Evolutionary conservation across 805 yeast genomes (phyloP).

Genomic region (Starmera dryadoides): DNA sequence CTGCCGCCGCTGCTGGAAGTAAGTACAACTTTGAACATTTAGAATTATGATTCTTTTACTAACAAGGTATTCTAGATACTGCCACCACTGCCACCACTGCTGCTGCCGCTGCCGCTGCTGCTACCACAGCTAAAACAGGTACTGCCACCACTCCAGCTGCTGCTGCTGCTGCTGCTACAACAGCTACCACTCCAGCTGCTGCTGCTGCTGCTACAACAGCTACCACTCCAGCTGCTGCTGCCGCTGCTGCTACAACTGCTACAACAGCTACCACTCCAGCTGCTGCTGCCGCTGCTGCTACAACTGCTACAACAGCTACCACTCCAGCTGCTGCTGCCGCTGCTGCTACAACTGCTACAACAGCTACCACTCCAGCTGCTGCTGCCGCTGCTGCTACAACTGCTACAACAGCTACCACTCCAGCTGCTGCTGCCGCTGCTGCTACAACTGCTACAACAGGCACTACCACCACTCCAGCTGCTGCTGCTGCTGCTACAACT

Average conservation of each 20-base stretch:
- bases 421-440: neutral
- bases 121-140: neutral
- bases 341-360: constrained; percentile 1
- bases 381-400: neutral
- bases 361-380: neutral
- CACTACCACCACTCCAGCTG: constrained; percentile 6
- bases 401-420: constrained; percentile 2
- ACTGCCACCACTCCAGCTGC: neutral
- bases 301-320: constrained; percentile 4
- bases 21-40: too few species aligned
- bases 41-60: too few species aligned
- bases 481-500: constrained; percentile 3
- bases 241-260: constrained; percentile 2
- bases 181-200: constrained; percentile 6
- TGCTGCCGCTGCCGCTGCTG: constrained; percentile 4
- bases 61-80: too few species aligned
- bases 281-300: constrained; percentile 1
- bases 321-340: neutral
- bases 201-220: neutral
- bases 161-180: constrained; percentile 1
- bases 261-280: constrained; percentile 1
- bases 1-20: constrained; percentile 1
- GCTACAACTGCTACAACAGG: constrained; percentile 3
- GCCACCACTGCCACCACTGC: constrained; percentile 6
- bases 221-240: neutral